Evolutionary conservation across 2,329 filamentous ascomycete species (phyloP).

Genomic region (Ophiosphaerella korrae): DNA sequence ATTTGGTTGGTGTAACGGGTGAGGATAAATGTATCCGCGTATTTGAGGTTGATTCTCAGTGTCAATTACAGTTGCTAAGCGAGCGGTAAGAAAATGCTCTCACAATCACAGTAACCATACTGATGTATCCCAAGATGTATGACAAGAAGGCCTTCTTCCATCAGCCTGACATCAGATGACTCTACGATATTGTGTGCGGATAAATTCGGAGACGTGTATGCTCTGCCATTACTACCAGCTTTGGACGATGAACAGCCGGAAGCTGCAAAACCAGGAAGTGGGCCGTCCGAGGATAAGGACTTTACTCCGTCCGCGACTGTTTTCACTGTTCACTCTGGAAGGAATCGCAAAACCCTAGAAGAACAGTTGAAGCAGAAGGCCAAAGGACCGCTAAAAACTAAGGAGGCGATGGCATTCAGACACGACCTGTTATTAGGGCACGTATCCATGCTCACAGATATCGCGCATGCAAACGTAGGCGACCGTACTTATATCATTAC

Average conservation of each 20-base stretch:
- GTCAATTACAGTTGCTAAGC: constrained; percentile 69
- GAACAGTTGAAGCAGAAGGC: constrained; percentile 58
- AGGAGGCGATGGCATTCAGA: constrained; percentile 65
- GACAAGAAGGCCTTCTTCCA: constrained; percentile 85
- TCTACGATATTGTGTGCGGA: constrained; percentile 81
- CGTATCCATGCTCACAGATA: constrained; percentile 89
- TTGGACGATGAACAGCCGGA: constrained; percentile 40
- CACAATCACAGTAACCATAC: neutral
- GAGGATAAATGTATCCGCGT: constrained; percentile 92
- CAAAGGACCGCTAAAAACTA: constrained; percentile 51
- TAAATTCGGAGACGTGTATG: constrained; percentile 97
- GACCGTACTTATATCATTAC: constrained; percentile 67
- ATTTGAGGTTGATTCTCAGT: constrained; percentile 69
- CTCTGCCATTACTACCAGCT: constrained; percentile 70
- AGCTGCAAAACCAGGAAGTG: constrained; percentile 16
- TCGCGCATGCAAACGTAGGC: constrained; percentile 60
- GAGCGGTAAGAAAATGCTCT: constrained; percentile 61
- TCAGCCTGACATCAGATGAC: constrained; percentile 71
- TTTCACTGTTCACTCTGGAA: constrained; percentile 65
- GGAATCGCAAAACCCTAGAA: constrained; percentile 63
- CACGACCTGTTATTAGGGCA: constrained; percentile 84
- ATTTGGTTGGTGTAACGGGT: constrained; percentile 80
- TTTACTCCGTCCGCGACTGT: constrained; percentile 61
- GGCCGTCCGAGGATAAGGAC: constrained; percentile 35
- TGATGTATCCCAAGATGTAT: constrained; percentile 64